Conservation (phyloP, 495 filamentous ascomycete genomes). For the Annulohypoxylon stygium region DNA sequence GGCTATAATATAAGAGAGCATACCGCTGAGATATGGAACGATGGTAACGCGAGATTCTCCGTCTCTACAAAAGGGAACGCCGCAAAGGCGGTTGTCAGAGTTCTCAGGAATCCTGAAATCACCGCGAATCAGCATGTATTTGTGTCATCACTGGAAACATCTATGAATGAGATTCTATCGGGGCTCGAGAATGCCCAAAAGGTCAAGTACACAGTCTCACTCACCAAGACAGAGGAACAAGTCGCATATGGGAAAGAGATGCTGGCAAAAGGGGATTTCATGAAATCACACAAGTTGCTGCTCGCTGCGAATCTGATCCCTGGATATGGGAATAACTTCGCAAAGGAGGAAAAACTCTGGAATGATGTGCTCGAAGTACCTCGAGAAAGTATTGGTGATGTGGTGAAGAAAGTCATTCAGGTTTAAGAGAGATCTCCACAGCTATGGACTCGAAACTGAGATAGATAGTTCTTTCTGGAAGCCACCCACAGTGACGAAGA, state of each 20-base stretch:
- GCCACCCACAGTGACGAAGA: not conserved
- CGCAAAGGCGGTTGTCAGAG: not conserved
- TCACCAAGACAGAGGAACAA: not conserved
- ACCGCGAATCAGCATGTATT: slow-evolving; percentile 3
- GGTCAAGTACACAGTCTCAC: not conserved
- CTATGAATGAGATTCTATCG: slow-evolving; percentile 4
- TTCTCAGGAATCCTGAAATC: not conserved
- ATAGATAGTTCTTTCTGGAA: not conserved
- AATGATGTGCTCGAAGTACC: not conserved
- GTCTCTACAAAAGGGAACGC: not conserved
- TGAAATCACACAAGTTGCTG: slow-evolving; percentile 7
- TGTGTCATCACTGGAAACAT: slow-evolving; percentile 4
- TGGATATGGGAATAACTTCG: slow-evolving; percentile 2
- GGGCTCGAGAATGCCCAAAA: slow-evolving; percentile 3
- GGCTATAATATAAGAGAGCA: slow-evolving; percentile 7
- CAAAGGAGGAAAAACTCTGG: not conserved
- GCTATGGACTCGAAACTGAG: not conserved
- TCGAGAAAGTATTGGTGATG: not conserved
- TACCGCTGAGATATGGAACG: slow-evolving; percentile 6
- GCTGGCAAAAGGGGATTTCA: slow-evolving; percentile 10
- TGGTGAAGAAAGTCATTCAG: not conserved
- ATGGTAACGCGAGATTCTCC: slow-evolving; percentile 1
- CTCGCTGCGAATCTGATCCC: slow-evolving; percentile 8
- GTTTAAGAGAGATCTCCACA: not conserved
- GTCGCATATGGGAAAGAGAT: slow-evolving; percentile 2